Evolutionary conservation across 2,329 filamentous ascomycete species (phyloP), one percentile per base, ranked within the genome.

Genomic region (Endothia cerciana): DNA sequence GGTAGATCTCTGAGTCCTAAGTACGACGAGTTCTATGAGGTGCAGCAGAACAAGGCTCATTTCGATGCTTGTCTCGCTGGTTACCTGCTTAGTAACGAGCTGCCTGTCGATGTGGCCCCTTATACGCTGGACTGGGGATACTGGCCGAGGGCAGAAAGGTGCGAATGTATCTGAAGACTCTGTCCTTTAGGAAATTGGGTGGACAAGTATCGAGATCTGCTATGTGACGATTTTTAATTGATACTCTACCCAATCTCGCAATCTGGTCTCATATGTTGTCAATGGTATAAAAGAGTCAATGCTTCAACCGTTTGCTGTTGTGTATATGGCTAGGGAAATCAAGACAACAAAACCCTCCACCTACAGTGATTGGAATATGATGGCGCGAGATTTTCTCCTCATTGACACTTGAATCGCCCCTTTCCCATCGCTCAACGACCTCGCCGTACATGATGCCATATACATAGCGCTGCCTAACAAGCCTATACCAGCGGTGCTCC

Each of bases 1-100:
- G 1, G 71, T 73, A 0, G 83, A 87, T 68, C 87, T 0, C 74
- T 89, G 64, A 62, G 76, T 3, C n/a, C 70, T 0, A 71, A 71
- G 0, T 88, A 81, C 47, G 84, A 89, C 68, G 68, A 45, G 0
- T 88, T 88, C 66, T 89, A 88, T 60, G 74, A 74, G 41, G 73
- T 78, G 47, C 82, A 59, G 56, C 56, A 83, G 74, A 77, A 77
- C 1, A 80, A 80, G 56, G 83, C 90, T 0, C 73, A 75, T 3
- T 89, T 84, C 68, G 77, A 77, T 1, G 79, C 79, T 15, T 89
- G 87, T 71, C 82, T 84, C 70, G 64, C 78, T 28, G 88, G 87
- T 2, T 87, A 89, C 69, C 77, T 89, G 40, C 49, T 84, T 0
- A 57, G 36, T 19, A 57, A 57, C n/a, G 55, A 57, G 22, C 36